phyloP scores from a whole-genome alignment of 2,329 filamentous ascomycete genomes.

The Botrytis sinoallii region DNA sequence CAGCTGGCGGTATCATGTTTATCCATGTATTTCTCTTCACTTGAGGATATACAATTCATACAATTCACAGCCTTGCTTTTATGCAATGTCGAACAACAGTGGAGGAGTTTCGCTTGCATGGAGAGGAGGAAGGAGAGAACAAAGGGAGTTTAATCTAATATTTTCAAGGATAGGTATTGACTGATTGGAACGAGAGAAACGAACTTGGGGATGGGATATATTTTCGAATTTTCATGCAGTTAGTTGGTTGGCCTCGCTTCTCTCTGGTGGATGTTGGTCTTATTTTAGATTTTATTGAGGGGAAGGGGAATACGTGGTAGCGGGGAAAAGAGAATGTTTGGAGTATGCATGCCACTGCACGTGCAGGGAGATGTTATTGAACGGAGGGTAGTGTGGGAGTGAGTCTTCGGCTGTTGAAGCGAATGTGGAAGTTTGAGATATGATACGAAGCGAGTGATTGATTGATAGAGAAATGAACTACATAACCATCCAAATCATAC shows the following conservation, averaged over 20 bases:
- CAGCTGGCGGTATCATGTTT: not conserved
- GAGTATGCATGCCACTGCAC: not conserved
- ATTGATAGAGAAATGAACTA: constrained; percentile 9
- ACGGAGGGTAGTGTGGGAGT: too few species aligned
- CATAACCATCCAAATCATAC: not conserved
- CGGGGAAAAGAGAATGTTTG: not conserved
- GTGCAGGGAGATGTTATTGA: not conserved
- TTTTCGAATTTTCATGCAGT: not conserved
- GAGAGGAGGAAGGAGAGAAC: not conserved
- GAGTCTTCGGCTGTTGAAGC: not conserved
- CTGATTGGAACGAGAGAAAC: constrained; percentile 3
- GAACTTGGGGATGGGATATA: not conserved
- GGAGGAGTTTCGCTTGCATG: constrained; percentile 4
- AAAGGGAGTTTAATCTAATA: not conserved
- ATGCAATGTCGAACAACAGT: not conserved
- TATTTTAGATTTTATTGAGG: not conserved
- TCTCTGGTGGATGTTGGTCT: not conserved
- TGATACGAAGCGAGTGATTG: not conserved
- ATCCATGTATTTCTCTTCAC: not conserved
- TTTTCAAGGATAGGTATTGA: constrained; percentile 7
- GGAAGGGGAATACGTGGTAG: not conserved
- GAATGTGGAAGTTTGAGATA: not conserved
- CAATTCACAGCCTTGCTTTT: not conserved
- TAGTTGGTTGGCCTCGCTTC: not conserved
- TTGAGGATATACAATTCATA: not conserved